Evolutionary conservation across 441 rosid species (phyloP).

Genomic region (Populus hybrid): DNA sequence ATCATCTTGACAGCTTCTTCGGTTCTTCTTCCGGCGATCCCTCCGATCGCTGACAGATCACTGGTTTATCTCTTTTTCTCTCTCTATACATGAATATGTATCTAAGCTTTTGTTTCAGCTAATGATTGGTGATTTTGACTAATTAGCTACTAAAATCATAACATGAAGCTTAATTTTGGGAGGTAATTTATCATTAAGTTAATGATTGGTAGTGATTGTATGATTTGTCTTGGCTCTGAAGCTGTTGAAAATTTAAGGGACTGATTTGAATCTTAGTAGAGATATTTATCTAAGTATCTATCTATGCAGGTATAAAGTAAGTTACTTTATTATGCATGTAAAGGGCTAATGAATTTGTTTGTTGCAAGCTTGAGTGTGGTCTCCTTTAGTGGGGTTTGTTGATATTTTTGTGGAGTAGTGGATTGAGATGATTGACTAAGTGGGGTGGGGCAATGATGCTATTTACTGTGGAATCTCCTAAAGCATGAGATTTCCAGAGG

Average conservation of each 20-base stretch:
- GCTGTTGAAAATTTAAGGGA: not conserved
- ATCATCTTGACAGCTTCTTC: not conserved
- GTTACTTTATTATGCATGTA: not conserved
- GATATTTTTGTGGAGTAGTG: not conserved
- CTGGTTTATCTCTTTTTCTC: not conserved
- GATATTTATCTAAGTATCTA: not conserved
- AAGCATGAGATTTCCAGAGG: not conserved
- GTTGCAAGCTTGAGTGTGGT: not conserved
- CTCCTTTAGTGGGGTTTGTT: not conserved
- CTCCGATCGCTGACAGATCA: slow-evolving; percentile 17
- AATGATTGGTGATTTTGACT: not conserved
- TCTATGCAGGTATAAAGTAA: not conserved
- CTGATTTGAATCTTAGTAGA: not conserved
- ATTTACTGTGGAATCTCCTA: not conserved
- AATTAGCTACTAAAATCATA: not conserved
- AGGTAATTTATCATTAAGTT: not conserved
- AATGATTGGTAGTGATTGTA: not conserved
- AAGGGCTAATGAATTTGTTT: not conserved
- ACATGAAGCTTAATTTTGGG: not conserved
- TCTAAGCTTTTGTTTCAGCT: not conserved
- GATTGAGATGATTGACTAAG: not conserved
- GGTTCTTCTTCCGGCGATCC: slow-evolving; percentile 28
- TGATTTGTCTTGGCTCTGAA: not conserved
- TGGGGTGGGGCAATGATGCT: not conserved
- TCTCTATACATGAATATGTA: not conserved